Conservation (phyloP, 1,284 basidiomycete species). For the Pseudozyma hubeiensis region DNA sequence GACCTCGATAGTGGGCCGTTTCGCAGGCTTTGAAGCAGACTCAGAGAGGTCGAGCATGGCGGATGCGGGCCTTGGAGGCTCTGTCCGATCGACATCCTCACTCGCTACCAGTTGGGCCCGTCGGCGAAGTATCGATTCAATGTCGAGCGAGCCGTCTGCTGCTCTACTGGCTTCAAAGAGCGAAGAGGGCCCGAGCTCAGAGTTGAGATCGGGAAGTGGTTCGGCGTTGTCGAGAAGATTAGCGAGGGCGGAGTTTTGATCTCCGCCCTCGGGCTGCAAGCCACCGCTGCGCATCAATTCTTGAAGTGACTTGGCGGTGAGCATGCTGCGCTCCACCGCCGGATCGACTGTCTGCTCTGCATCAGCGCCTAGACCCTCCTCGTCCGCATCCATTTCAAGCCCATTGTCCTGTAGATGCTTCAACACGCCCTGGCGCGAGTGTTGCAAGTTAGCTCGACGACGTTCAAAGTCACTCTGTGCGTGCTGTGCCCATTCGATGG, state of each 20-base stretch:
- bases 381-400: neutral
- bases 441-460: constrained; percentile 27
- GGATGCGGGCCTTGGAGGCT: constrained; percentile 2
- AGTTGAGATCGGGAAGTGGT: constrained; percentile 9
- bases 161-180: constrained; percentile 38
- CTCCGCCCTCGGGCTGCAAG: constrained; percentile 15
- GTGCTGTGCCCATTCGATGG: constrained; percentile 36
- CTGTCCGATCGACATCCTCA: constrained; percentile 10
- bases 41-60: constrained; percentile 26
- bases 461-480: constrained; percentile 48
- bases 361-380: neutral
- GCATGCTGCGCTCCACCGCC: constrained; percentile 40
- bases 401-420: constrained; percentile 12
- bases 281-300: constrained; percentile 47
- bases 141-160: constrained; percentile 40
- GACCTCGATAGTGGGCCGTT: constrained; percentile 34
- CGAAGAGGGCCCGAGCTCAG: constrained; percentile 32
- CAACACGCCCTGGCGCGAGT: constrained; percentile 17
- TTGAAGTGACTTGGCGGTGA: constrained; percentile 38
- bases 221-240: constrained; percentile 37
- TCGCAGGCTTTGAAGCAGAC: constrained; percentile 10
- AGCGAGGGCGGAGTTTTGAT: constrained; percentile 12
- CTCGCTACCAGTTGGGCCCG: constrained; percentile 27
- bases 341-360: constrained; percentile 13
- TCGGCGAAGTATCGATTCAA: constrained; percentile 42